These are phyloP conservation scores for Metarhizium anisopliae DNA, from an alignment of 2,329 filamentous ascomycete genomes.

Conservation along the genomic window DNA sequence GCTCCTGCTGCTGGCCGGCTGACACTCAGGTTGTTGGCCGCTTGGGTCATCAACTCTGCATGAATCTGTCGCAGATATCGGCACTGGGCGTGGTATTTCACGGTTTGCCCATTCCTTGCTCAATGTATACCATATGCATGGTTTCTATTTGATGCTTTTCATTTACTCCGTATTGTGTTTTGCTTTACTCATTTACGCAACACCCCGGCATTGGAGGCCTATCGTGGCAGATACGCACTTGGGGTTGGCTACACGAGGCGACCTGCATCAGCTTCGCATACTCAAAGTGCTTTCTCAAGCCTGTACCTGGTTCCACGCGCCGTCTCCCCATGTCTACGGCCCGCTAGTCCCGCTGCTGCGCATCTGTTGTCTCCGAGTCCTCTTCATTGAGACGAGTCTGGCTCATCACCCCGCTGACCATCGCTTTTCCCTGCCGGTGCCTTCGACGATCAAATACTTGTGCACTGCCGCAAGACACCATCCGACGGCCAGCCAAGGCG, in stretches of 20 bases:
- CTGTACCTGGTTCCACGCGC: background rate
- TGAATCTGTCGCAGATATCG: background rate
- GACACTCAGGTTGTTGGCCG: background rate
- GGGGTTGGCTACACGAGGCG: background rate
- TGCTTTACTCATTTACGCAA: too few species aligned
- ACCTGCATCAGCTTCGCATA: background rate
- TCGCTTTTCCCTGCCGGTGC: background rate
- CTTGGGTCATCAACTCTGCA: background rate
- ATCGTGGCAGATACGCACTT: background rate
- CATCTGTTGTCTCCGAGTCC: conserved; percentile 3
- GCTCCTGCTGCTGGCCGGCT: background rate
- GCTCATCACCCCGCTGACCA: background rate
- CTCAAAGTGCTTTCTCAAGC: background rate
- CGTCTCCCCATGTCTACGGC: conserved; percentile 1
- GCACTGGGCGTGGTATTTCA: background rate
- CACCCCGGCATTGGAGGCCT: too few species aligned
- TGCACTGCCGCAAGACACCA: background rate
- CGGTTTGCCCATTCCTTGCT: background rate
- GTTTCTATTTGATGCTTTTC: too few species aligned
- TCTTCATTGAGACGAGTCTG: background rate
- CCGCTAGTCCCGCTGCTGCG: conserved; percentile 4
- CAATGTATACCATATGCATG: too few species aligned
- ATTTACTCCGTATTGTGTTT: too few species aligned
- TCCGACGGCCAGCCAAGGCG: background rate
- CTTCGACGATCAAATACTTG: background rate